A percentile compares a stretch with the other conserved stretches of the same genome.
phyloP scores from a whole-genome alignment of 495 filamentous ascomycete species.

The Viridothelium virens region DNA sequence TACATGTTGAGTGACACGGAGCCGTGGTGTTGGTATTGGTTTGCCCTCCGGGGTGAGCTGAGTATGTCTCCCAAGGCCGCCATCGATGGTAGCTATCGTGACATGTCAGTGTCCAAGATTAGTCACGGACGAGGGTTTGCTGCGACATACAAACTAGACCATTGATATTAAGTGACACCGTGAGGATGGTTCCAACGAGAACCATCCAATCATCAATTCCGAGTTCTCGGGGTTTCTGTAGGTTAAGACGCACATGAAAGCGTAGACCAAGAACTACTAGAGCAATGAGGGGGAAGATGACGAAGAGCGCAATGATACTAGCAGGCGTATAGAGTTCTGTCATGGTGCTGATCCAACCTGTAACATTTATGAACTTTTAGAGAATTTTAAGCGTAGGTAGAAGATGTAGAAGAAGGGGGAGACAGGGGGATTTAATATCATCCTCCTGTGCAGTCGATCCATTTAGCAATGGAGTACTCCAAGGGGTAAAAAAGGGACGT shows the following conservation, averaged over 20 bases:
- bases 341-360: neutral
- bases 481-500: no score
- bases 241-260: neutral
- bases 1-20: neutral
- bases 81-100: neutral
- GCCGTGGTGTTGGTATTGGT: neutral
- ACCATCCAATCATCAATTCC: conserved; percentile 5
- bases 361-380: neutral
- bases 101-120: neutral
- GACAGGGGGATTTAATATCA: neutral
- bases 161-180: conserved; percentile 1
- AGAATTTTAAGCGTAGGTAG: neutral
- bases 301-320: conserved; percentile 7
- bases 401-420: neutral
- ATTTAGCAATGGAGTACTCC: no score
- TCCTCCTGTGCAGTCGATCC: no score
- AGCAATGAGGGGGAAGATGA: neutral
- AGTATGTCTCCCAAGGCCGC: conserved; percentile 2
- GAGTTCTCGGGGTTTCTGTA: neutral
- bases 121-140: no score
- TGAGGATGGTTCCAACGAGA: conserved; percentile 2
- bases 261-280: neutral
- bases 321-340: neutral
- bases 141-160: neutral
- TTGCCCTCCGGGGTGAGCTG: conserved; percentile 1